These are phyloP conservation scores for Drechslerella coelobrocha DNA, from an alignment of 2,329 filamentous ascomycete genomes.

Conservation along the genomic window DNA sequence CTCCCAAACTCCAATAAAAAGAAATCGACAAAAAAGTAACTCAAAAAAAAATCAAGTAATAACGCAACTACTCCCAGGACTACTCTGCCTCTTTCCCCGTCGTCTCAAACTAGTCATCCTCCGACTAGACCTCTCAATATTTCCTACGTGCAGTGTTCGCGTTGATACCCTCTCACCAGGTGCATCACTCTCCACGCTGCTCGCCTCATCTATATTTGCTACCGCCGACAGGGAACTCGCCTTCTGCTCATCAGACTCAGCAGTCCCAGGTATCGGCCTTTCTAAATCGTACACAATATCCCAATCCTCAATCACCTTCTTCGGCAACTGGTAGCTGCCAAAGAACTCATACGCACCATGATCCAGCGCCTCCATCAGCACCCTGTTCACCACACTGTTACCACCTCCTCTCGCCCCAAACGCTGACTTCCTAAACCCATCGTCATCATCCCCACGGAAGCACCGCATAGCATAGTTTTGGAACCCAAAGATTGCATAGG, in stretches of 20 bases:
- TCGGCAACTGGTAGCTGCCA: conserved; percentile 36
- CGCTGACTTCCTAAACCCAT: conserved; percentile 35
- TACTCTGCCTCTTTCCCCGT: not conserved
- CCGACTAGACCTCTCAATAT: conserved; percentile 34
- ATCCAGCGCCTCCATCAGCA: conserved; percentile 43
- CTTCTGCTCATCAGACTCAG: not conserved
- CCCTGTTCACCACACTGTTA: conserved; percentile 33
- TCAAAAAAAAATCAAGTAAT: not conserved
- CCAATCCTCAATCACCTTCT: conserved; percentile 40
- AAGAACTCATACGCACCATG: conserved; percentile 47
- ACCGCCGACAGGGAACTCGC: not conserved
- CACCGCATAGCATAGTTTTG: conserved; percentile 48
- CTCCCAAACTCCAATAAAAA: not conserved
- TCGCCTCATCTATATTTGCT: conserved; percentile 7
- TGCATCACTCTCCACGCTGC: conserved; percentile 18
- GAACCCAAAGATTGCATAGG: conserved; percentile 44
- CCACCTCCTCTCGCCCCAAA: conserved; percentile 19
- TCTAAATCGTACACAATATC: conserved; percentile 46
- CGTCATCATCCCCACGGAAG: conserved; percentile 34
- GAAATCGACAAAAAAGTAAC: not conserved
- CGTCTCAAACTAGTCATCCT: not conserved
- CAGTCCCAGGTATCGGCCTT: not conserved
- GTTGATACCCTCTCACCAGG: not conserved
- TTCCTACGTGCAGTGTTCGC: not conserved
- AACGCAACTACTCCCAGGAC: not conserved